Evolutionary conservation across 148 eudicot species (phyloP).

Genomic region (Bassia scoparia): DNA sequence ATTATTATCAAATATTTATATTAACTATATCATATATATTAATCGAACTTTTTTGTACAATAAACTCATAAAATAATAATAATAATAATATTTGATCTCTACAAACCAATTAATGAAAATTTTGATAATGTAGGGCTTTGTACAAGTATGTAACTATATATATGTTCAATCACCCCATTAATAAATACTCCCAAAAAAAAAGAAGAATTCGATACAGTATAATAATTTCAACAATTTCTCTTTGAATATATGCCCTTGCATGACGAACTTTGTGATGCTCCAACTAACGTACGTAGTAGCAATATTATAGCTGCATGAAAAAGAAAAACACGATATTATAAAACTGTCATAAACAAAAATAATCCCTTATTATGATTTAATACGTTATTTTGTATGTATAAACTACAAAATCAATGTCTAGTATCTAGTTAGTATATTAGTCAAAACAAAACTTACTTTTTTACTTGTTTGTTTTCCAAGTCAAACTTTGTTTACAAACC

Average conservation of each 20-base stretch:
- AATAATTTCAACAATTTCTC: neutral
- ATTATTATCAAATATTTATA: neutral
- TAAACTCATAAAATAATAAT: slow-evolving; percentile 11
- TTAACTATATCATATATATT: neutral
- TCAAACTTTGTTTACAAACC: no score
- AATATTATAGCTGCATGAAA: slow-evolving; percentile 10
- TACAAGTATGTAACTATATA: slow-evolving; percentile 15
- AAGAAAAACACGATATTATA: neutral
- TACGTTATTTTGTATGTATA: no score
- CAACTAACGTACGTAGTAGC: no score
- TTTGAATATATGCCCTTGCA: neutral
- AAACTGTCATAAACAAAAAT: neutral
- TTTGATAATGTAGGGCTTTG: slow-evolving; percentile 17
- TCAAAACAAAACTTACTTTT: no score
- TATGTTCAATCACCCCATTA: slow-evolving; percentile 14
- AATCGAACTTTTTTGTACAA: neutral
- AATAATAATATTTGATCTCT: neutral
- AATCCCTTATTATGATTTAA: no score
- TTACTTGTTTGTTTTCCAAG: no score
- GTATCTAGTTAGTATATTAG: no score
- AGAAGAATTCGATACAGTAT: slow-evolving; percentile 6
- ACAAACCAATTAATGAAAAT: slow-evolving; percentile 25
- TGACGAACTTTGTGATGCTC: neutral
- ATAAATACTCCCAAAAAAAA: slow-evolving; percentile 5
- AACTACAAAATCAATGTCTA: no score